phyloP scores from a whole-genome alignment of 352 stramenopile genomes.

The Saprolegnia parasitica region DNA sequence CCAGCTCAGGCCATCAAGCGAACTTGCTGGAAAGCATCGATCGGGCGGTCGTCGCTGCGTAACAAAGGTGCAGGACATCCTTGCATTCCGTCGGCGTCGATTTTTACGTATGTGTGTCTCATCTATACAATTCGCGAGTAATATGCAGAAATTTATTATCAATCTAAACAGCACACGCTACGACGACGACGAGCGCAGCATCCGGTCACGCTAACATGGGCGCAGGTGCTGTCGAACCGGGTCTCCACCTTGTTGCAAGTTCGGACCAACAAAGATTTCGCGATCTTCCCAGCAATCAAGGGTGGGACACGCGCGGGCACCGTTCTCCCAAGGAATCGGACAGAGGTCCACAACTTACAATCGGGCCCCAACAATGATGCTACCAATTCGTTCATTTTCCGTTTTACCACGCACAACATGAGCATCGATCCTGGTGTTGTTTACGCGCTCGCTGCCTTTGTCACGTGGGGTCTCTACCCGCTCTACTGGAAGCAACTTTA shows the following conservation, averaged over 20 bases:
- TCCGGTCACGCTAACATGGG: background rate
- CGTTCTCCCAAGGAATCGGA: background rate
- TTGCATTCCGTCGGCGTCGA: too few relatives aligned
- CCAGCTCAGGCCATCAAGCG: too few relatives aligned
- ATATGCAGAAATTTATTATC: background rate
- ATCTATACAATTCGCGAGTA: background rate
- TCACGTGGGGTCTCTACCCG: conserved; percentile 6
- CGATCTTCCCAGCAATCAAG: too few relatives aligned
- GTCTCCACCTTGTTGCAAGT: background rate
- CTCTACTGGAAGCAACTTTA: conserved; percentile 27
- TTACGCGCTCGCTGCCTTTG: conserved; percentile 4
- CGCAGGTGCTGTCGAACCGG: background rate
- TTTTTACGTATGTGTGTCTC: too few relatives aligned
- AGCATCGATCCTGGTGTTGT: conserved; percentile 6
- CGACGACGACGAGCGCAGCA: too few relatives aligned
- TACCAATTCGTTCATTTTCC: background rate
- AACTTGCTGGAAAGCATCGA: too few relatives aligned
- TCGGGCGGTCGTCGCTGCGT: too few relatives aligned
- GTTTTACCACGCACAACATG: background rate
- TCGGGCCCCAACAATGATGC: background rate
- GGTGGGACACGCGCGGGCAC: background rate
- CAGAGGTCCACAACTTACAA: background rate
- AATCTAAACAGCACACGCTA: background rate
- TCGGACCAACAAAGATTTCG: background rate
- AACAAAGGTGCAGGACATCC: too few relatives aligned